A percentile compares a stretch with the other conserved stretches of the same genome.
Evolutionary conservation across 2,329 filamentous ascomycete genomes (phyloP).

Genomic region (Juglanconis juglandina): DNA sequence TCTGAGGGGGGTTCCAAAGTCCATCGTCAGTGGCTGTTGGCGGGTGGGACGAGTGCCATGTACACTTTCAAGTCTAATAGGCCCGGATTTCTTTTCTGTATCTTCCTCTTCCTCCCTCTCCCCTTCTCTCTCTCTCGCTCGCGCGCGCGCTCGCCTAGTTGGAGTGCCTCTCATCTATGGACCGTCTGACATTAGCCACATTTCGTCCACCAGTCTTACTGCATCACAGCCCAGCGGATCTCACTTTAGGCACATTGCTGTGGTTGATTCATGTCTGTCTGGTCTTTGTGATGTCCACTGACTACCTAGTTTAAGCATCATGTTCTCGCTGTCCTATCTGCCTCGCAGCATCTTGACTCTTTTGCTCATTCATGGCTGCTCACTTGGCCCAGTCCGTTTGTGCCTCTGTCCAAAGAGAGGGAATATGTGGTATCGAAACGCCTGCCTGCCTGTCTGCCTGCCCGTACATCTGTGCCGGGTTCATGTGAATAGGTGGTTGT

Average conservation of each 20-base stretch:
- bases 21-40: too few species aligned
- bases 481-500: not conserved
- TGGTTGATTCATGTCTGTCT: not conserved
- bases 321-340: not conserved
- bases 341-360: not conserved
- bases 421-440: conserved; percentile 1
- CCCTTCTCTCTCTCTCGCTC: too few species aligned
- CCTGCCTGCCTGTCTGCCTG: not conserved
- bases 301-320: not conserved
- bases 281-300: not conserved
- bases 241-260: not conserved
- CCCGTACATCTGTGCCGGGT: not conserved
- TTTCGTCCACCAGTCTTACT: too few species aligned
- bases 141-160: too few species aligned
- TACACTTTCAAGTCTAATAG: too few species aligned
- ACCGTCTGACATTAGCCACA: too few species aligned
- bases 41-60: too few species aligned
- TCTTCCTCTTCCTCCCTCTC: too few species aligned
- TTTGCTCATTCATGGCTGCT: not conserved
- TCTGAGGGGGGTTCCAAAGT: not conserved
- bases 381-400: not conserved
- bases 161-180: too few species aligned
- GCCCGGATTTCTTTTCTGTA: too few species aligned
- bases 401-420: not conserved
- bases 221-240: too few species aligned